Base-by-base conservation (phyloP, 2,329 filamentous ascomycete species). In the Lachnellula suecica region DNA sequence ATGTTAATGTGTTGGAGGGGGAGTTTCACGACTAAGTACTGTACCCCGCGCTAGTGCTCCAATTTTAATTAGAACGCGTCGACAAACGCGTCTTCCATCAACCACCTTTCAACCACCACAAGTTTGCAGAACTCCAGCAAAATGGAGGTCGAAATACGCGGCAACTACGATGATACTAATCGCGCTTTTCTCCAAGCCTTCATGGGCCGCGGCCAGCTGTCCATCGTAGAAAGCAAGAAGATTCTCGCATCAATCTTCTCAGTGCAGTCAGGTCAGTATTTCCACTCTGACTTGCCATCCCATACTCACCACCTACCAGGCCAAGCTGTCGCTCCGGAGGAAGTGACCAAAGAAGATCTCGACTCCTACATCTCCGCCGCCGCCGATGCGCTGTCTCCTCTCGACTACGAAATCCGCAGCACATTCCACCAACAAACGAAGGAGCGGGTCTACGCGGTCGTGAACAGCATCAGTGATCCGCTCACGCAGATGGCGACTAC, bases 151-250 rank as follows among this genome's bases (percentile, higher is more conserved):
- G 53, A 59, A 27, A 46, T 35, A 9, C 22, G 35, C 40, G 53
- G 23, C 2, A 44, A 59, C 23, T 68, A 68, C 31, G 54, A 65
- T 51, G 76, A 95, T 67, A 79, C 79, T 56, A 89, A 97, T 68
- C 87, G 91, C 52, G 92, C 93, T 8, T 96, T 99, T 66, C 77
- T 97, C 1, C 94, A 99, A 71, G 89, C 89, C 44, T 85, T 99
- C 60, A 79, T 97, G 70, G 84, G 89, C 3, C 84, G 86, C 45
- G 88, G 89, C 20, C 83, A 84, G 41, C 78, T 97, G 69, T 95
- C 89, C 1, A 83, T 88, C 57, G 77, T 83, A 48, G 84, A 95
- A 63, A 85, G 86, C 11, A 84, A 84, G 63, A 81, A 83, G 1
- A 75, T 97, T 22, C 77, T 97, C 13, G 90, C 92, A 3, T 81